Evolutionary conservation across 73 alveolate species (phyloP), one percentile per base, ranked within the genome.

Genomic region (Uronychia binucleata): DNA sequence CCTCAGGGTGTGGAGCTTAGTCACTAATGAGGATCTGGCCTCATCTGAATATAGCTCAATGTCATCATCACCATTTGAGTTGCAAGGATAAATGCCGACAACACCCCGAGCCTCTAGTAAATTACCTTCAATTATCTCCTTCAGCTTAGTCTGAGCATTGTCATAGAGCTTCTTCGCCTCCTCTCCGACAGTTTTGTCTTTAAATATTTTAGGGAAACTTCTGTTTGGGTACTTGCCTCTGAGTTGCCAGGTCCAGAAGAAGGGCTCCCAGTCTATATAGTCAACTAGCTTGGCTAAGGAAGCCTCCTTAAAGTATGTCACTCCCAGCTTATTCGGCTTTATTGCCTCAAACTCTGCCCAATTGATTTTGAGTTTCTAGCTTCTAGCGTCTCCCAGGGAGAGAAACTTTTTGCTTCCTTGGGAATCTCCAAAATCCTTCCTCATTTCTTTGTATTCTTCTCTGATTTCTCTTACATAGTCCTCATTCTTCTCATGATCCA

Each of bases 161-260:
- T 89, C 95, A 75, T 87, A 93, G 77, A 95, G 89, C 76, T 93
- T 87, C 95, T 80, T 78, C 30, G 98, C 98, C 59, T 95, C 95
- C 32, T 92, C 96, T 34, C 97, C 97, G 32, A 85, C 95, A 75
- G 91, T 87, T 26, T 84, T 83, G 59, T 92, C 97, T 27, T 92
- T 84, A 86, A 95, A 95, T 82, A 95, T 90, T 88, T 88, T 85
- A n/a, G 98, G 98, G 86, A 81, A 95, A 79, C 92, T 90, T 75
- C 97, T 79, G 93, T 93, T 93, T 76, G 98, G 98, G 91, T 95
- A 95, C 90, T 92, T 95, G 35, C 98, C 98, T 57, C 98, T 85
- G 25, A 95, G 81, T 84, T 95, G 96, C 92, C 95, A 91, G 60
- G 86, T 77, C 74, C 93, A 86, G 97, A 95, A 95, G 97, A 95